Base-by-base conservation (phyloP, 805 yeast genomes). In the Ogataea pini region DNA sequence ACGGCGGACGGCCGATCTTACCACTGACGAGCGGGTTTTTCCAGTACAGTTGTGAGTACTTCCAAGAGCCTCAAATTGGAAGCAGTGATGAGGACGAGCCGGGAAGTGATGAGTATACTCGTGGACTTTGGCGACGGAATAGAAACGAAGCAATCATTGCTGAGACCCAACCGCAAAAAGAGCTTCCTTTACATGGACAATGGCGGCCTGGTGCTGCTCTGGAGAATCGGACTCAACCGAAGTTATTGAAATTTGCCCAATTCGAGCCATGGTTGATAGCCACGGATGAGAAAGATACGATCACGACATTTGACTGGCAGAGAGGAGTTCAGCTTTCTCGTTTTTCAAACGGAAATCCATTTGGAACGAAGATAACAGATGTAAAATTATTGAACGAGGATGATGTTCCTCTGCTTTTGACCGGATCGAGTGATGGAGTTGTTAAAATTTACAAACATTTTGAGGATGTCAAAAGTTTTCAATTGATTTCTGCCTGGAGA, bases 371-470 rank as follows among this genome's bases (percentile, higher is more conserved):
- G 54, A 85, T 94, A 40, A 88, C 97, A 0, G 97, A 90, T 64
- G 67, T 89, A 48, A 86, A 87, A 62, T 80, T 90, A 52, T 68
- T 94, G 47, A 94, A 94, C 64, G 99, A 94, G 62, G 99, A 94
- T 64, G 98, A 94, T 64, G 72, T 79, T 16, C 95, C 97, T 3
- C 70, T 94, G 48, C 68, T 94, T 43, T 69, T 94, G 65, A 80
- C 96, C 0, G 97, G 97, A 2, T 83, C 97, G 0, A 86, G 92
- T 7, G 99, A 94, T 62, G 99, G 99, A 48, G 86, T 89, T n/a
- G 85, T 95, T 19, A 85, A 88, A 51, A 80, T 94, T 9, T 94
- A 85, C 68, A 85, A 86, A 57, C 81, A 86, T 59, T 86, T 89
- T 63, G 85, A 86, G 47, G 76, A 79, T 13, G 54, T 68, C 7